Conservation (phyloP, 179 eudicot species). For the Beta corolliflora region DNA sequence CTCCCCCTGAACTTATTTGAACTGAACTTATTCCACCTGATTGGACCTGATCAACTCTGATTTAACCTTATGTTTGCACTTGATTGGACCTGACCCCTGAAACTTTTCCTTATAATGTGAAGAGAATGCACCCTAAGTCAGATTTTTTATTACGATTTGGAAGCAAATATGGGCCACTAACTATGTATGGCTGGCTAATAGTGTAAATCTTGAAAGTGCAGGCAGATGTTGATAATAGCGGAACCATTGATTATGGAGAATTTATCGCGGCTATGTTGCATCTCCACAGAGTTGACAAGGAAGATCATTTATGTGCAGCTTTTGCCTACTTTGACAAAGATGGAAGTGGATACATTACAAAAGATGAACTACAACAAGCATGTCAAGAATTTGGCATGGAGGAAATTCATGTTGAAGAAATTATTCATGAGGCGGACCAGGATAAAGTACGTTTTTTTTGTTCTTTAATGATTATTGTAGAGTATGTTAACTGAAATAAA, state of each 20-base stretch:
- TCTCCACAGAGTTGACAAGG: constrained; percentile 60
- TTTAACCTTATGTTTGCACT: too few species aligned
- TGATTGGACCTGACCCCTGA: too few species aligned
- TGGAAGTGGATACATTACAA: constrained; percentile 72
- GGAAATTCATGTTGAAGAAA: constrained; percentile 52
- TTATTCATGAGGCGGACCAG: constrained; percentile 60
- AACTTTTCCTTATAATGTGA: too few species aligned
- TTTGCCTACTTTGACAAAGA: constrained; percentile 75
- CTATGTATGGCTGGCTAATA: background rate
- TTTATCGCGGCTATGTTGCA: constrained; percentile 72
- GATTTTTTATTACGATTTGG: background rate
- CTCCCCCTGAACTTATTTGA: too few species aligned
- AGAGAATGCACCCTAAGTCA: background rate
- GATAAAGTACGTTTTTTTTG: constrained; percentile 39
- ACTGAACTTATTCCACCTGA: too few species aligned
- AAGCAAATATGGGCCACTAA: background rate
- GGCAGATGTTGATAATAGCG: constrained; percentile 72
- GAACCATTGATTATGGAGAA: constrained; percentile 67
- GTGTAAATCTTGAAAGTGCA: constrained; percentile 24
- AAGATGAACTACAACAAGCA: constrained; percentile 66
- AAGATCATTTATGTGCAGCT: constrained; percentile 65
- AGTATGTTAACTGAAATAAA: too few species aligned
- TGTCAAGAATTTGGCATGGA: constrained; percentile 59
- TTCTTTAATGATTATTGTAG: background rate
- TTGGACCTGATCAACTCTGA: too few species aligned